phyloP scores from a whole-genome alignment of 2,329 filamentous ascomycete genomes.

The Lomentospora prolificans region DNA sequence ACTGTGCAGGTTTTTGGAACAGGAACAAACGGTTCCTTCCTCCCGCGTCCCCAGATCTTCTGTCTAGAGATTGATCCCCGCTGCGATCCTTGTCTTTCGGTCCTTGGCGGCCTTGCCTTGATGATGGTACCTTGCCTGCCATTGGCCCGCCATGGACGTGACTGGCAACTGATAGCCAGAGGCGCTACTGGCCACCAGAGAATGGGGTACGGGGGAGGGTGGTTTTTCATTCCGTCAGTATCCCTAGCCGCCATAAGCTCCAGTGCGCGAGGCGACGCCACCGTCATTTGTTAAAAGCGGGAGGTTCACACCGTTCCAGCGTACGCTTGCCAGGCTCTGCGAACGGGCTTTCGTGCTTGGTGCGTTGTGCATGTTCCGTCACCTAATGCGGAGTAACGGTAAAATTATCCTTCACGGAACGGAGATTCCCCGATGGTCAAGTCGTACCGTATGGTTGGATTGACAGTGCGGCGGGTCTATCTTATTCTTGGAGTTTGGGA shows the following conservation, averaged over 20 bases:
- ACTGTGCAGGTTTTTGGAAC: not conserved
- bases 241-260: too few species aligned
- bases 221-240: too few species aligned
- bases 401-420: conserved; percentile 8
- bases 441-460: not conserved
- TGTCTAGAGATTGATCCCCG: not conserved
- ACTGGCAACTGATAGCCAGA: too few species aligned
- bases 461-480: not conserved
- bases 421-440: conserved; percentile 6
- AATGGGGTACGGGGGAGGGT: too few species aligned
- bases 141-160: too few species aligned
- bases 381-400: not conserved
- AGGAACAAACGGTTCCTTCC: not conserved
- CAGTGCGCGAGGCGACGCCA: too few species aligned
- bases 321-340: not conserved
- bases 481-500: not conserved
- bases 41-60: not conserved
- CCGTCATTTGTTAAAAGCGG: too few species aligned
- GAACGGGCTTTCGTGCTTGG: not conserved
- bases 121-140: too few species aligned
- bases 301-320: too few species aligned
- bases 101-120: not conserved
- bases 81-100: not conserved
- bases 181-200: too few species aligned
- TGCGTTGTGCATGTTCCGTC: conserved; percentile 1